Conservation (phyloP, 805 yeast genomes). For the Starmerella roubikii region DNA sequence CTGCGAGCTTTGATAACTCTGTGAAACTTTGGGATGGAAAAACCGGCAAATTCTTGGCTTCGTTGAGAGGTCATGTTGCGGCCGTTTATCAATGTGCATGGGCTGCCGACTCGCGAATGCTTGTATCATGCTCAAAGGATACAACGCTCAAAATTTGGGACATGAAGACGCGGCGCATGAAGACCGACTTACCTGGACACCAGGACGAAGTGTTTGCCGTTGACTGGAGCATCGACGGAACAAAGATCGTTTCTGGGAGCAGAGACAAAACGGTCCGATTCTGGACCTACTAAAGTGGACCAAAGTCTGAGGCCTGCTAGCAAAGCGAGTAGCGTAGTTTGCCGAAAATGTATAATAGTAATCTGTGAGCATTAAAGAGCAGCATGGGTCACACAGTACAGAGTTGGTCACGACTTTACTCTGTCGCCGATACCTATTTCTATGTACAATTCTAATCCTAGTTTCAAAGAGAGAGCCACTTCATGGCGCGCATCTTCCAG, state of each 20-base stretch:
- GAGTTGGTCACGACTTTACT: too few species aligned
- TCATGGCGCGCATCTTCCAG: slow-evolving; percentile 39
- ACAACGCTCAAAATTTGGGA: slow-evolving; percentile 97
- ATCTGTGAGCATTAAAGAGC: background rate
- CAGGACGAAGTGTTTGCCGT: slow-evolving; percentile 91
- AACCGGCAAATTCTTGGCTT: slow-evolving; percentile 76
- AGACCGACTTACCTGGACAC: slow-evolving; percentile 90
- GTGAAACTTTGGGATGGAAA: slow-evolving; percentile 93
- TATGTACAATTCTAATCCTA: slow-evolving; percentile 1
- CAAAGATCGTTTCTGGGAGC: slow-evolving; percentile 91
- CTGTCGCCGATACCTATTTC: background rate
- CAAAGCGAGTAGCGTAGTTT: too few species aligned
- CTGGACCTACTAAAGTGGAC: slow-evolving; percentile 58
- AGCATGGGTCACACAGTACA: background rate
- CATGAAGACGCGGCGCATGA: slow-evolving; percentile 66
- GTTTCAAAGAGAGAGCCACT: background rate
- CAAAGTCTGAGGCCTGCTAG: too few species aligned
- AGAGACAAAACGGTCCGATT: slow-evolving; percentile 87
- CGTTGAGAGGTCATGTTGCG: slow-evolving; percentile 94
- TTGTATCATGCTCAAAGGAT: slow-evolving; percentile 90
- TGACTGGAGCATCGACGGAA: slow-evolving; percentile 96
- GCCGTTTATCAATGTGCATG: slow-evolving; percentile 96
- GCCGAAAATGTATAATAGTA: background rate
- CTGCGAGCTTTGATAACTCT: slow-evolving; percentile 91
- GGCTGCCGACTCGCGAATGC: slow-evolving; percentile 85